Conservation (phyloP, 805 yeast species). For the Lipomyces lipofer region DNA sequence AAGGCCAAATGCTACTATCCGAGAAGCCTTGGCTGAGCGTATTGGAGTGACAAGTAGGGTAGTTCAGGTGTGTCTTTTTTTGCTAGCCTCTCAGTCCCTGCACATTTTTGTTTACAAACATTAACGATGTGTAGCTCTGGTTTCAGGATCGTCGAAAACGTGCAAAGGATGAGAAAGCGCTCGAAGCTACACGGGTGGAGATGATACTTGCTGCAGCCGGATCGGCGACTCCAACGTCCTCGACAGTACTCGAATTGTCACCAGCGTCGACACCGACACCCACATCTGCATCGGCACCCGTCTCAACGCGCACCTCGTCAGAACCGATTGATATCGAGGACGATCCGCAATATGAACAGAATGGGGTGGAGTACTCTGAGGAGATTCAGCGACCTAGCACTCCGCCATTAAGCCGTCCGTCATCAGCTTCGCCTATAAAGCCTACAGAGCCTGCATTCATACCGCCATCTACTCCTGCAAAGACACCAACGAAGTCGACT, state of each 20-base stretch:
- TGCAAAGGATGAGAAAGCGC: conserved; percentile 16
- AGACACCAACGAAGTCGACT: conserved; percentile 10
- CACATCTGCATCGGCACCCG: not conserved
- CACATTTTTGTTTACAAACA: not conserved
- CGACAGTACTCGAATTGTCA: not conserved
- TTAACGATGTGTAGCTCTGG: conserved; percentile 17
- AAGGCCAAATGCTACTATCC: conserved; percentile 10
- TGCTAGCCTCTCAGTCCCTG: not conserved
- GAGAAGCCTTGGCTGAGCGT: conserved; percentile 22
- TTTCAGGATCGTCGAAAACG: conserved; percentile 23
- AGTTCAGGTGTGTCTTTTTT: conserved; percentile 26
- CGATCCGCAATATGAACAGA: too few relatives aligned
- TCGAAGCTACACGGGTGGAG: conserved; percentile 18
- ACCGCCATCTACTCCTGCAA: conserved; percentile 19
- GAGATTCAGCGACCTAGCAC: conserved; percentile 6
- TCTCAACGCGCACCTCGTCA: not conserved
- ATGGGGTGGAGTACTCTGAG: too few relatives aligned
- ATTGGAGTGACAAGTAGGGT: conserved; percentile 14
- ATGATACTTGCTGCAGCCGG: conserved; percentile 22
- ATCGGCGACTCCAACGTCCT: not conserved
- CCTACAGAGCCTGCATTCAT: not conserved
- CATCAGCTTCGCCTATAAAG: conserved; percentile 9
- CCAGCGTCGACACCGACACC: not conserved
- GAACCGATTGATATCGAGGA: too few relatives aligned
- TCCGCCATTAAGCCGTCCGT: conserved; percentile 20